Evolutionary conservation across 2,329 filamentous ascomycete species (phyloP), one percentile per base, ranked within the genome.

Genomic region (Diaporthe citriasiana): DNA sequence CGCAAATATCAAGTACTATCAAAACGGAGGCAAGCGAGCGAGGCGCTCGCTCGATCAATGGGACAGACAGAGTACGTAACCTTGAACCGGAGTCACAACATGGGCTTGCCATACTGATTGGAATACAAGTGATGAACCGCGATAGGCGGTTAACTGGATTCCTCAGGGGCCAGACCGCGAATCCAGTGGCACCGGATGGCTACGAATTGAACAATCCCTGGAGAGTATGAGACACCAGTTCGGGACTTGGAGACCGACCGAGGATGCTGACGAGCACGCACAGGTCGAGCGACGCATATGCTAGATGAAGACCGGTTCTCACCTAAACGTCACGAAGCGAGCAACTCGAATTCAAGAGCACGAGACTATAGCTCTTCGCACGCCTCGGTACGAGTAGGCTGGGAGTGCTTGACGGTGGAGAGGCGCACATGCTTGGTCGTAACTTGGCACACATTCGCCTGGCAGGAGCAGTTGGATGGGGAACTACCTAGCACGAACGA

Each of bases 151-250:
- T 92, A 76, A 92, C 90, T 10, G 90, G 90, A 59, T 85, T 82
- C 60, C 78, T 90, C 76, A 85, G 90, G 81, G 90, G 90, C 50
- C 90, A 92, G 79, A 86, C 84, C 72, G 89, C 91, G 79, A 84
- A 83, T 35, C 82, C 89, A 55, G 81, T 84, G 77, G 90, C 90
- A 30, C 90, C 90, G 25, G 80, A 84, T 25, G 90, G 90, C 50
- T 92, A 90, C 81, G 90, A 92, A 78, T 78, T 91, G 76, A 92
- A 88, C 84, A 91, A 91, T 78, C 87, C 88, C 42, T 92, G 90
- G 90, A 91, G 86, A 84, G 90, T 91, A 87, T 60, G 87, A 81
- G 73, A 42, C 65, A 53, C 4, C 4, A 19, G 38, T 15, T 50
- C 8, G 9, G 22, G 22, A 22, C 15, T 40, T 57, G 17, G 33